Evolutionary conservation across 441 rosid species (phyloP).

Genomic region (Jatropha multifida): DNA sequence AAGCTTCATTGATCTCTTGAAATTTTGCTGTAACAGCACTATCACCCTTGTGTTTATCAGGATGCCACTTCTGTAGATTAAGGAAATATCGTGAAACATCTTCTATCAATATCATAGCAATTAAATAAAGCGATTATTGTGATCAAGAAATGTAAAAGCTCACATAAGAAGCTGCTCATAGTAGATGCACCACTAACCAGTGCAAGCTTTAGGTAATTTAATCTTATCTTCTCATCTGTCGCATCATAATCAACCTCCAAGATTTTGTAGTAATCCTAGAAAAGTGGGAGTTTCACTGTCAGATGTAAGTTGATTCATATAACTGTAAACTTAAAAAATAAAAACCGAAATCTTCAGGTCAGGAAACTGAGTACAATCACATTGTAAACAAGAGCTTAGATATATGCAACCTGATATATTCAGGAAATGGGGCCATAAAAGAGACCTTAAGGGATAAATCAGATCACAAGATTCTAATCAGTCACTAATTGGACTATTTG

Average conservation of each 20-base stretch:
- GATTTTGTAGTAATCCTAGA: constrained; percentile 74
- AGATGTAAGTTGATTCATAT: constrained; percentile 18
- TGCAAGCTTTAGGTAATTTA: constrained; percentile 73
- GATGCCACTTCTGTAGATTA: constrained; percentile 68
- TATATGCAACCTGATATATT: neutral
- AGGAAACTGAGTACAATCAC: constrained; percentile 1
- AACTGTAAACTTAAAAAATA: constrained; percentile 9
- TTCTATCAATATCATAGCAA: constrained; percentile 16
- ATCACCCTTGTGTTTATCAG: constrained; percentile 78
- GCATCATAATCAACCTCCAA: constrained; percentile 83
- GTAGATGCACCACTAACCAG: constrained; percentile 49
- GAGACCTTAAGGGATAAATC: neutral
- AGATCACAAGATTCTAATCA: neutral
- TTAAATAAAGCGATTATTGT: constrained; percentile 8
- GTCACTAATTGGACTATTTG: neutral
- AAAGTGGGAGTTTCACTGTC: constrained; percentile 20
- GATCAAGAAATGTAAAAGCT: constrained; percentile 22
- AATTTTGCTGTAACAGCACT: constrained; percentile 58
- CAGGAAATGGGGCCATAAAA: neutral
- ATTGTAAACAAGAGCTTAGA: constrained; percentile 1
- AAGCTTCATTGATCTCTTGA: constrained; percentile 83
- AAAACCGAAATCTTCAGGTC: constrained; percentile 10
- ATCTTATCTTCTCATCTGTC: constrained; percentile 66
- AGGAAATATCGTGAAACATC: constrained; percentile 20
- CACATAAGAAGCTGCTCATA: constrained; percentile 29